Evolutionary conservation across 1,139 yeast species (phyloP), one percentile per base, ranked within the genome.

Genomic region (Debaryomyces subglobosus): DNA sequence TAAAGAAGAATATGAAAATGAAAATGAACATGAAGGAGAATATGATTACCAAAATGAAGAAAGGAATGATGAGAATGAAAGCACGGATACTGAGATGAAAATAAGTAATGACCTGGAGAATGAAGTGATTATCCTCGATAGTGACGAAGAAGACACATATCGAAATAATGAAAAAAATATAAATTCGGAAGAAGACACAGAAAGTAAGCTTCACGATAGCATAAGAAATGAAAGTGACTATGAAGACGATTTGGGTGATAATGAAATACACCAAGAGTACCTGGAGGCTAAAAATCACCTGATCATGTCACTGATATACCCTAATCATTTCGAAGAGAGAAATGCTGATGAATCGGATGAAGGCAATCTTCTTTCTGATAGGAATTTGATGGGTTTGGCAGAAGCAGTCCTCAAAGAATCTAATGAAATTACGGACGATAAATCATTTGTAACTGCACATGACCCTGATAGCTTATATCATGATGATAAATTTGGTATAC

Each of bases 21-120:
- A 47, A 35, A 41, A 43, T 10, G 51, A 49, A 1, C 43, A 48
- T 10, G 37, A 33, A 33, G 37, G 24, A 18, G 38, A 35, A 9
- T 16, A 8, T 3, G 63, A 61, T 18, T 54, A 61, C 3, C 60
- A 60, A 6, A 7, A 15, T 16, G 53, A 53, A 7, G 64, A 61
- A 23, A 48, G 49, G 2, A 52, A 53, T 2, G 59, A 58, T 16
- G 25, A 27, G 1, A 0, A 27, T 10, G 49, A 49, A 45, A 54
- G 53, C 43, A 49, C 46, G 36, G 49, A 49, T 20, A 49, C 49
- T n/a, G 7, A 38, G 48, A 44, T 6, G 43, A 46, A 7, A 49
- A 37, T 8, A 52, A 43, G 43, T n/a, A 51, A 49, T 1, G 45
- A 48, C 6, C 12, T 16, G 12, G n/a, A 16, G 2, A 21, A 21